Base-by-base conservation (phyloP, 176 grass and related monocot genomes). In the Sorghum bicolor region DNA sequence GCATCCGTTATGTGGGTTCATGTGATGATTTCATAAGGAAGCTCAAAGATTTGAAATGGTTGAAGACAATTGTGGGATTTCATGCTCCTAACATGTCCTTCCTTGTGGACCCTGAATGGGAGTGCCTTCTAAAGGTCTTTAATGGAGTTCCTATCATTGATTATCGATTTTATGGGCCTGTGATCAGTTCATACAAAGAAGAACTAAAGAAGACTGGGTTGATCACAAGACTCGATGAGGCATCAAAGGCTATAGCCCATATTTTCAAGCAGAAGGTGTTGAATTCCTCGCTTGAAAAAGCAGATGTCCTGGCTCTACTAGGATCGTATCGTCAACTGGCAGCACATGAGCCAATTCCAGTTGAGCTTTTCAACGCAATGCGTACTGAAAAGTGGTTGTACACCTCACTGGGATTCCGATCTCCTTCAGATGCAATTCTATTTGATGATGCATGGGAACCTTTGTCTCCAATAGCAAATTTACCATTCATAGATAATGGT, bases 51-150 rank as follows among this genome's bases (percentile, higher is more conserved):
- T 69, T 77, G 15, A 84, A 88, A 78, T 93, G 84, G 82, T 8
- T 94, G 38, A 97, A 88, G 70, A 97, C 94, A 38, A 91, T 34
- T 63, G 40, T 94, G 78, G 94, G 94, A 45, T 83, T 91, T 48
- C 50, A 74, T 79, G 8, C 50, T 78, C 89, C 91, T 8, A 65
- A 47, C 34, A 67, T 84, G 67, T 75, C 89, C n/a, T 87, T 94
- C 80, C 77, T 94, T 73, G 75, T 82, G 14, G 30, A 76, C 60
- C 71, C 87, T 52, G 76, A 86, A 63, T 93, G 89, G 89, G 82
- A 84, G 22, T 84, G 82, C 65, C 89, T 97, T 71, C 25, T 87
- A 5, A 87, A 85, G 44, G 36, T 88, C 10, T 81, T 94, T 8
- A 15, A 83, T 2, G 61, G 10, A 13, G 31, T 86, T 79, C 85